These are phyloP conservation scores for Fusarium algeriense DNA, from an alignment of 2,329 filamentous ascomycete species.

Conservation along the genomic window DNA sequence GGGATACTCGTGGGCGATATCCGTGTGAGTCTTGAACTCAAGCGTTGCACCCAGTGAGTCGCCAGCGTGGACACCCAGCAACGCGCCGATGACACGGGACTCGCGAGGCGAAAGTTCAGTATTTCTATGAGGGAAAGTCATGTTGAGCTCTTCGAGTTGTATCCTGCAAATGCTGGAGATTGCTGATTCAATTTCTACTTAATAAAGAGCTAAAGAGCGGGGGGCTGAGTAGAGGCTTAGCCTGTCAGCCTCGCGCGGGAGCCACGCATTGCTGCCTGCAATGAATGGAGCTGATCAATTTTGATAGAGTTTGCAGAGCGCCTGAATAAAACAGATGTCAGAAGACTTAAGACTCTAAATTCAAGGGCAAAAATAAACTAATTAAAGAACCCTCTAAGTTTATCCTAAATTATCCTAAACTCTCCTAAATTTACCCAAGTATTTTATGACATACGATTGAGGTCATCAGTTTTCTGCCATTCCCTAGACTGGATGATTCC, in stretches of 20 bases:
- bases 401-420: no score
- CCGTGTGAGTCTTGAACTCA: conserved; percentile 56
- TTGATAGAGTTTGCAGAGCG: no score
- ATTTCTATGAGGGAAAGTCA: background rate
- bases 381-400: no score
- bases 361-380: no score
- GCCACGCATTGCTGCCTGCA: background rate
- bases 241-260: background rate
- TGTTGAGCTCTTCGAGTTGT: background rate
- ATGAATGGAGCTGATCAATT: no score
- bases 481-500: no score
- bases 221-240: conserved; percentile 7
- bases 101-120: conserved; percentile 23
- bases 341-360: no score
- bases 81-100: conserved; percentile 56
- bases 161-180: background rate
- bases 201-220: background rate
- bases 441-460: no score
- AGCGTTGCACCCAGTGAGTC: conserved; percentile 61
- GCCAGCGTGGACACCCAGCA: conserved; percentile 61
- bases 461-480: no score
- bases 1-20: conserved; percentile 53
- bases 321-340: no score
- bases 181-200: background rate
- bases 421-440: no score